Conservation (phyloP, 2,329 filamentous ascomycete species). For the Neocatenulostroma microsporum region DNA sequence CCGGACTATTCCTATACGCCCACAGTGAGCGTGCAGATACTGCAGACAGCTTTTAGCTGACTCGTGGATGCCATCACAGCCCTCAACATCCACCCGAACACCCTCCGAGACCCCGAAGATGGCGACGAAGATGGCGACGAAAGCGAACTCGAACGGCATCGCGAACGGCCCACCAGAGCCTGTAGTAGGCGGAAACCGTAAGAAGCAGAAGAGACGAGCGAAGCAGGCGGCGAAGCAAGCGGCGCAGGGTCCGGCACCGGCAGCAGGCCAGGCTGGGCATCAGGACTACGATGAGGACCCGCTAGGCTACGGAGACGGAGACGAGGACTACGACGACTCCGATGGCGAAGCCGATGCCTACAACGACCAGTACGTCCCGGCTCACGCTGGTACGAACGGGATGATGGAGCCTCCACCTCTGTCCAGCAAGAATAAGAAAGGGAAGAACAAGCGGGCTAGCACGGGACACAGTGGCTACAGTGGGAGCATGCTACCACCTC, state of each 20-base stretch:
- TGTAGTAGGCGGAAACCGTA: conserved; percentile 61
- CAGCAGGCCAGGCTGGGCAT: conserved; percentile 19
- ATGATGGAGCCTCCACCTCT: conserved; percentile 21
- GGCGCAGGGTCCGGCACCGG: conserved; percentile 19
- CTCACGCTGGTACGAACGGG: conserved; percentile 34
- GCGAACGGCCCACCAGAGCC: conserved; percentile 26
- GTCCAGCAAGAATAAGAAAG: conserved; percentile 41
- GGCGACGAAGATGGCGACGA: conserved; percentile 19
- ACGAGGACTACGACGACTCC: conserved; percentile 31
- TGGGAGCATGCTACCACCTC: conserved; percentile 20
- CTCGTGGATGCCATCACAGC: background rate
- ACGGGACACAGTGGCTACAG: conserved; percentile 17
- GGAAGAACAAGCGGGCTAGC: conserved; percentile 50
- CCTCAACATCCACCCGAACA: background rate
- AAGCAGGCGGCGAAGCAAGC: conserved; percentile 68
- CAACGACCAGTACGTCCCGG: conserved; percentile 26
- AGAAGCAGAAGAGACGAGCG: conserved; percentile 88
- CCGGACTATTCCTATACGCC: background rate
- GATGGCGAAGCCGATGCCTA: conserved; percentile 21
- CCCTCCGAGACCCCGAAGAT: background rate
- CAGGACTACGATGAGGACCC: conserved; percentile 37
- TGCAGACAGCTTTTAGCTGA: background rate
- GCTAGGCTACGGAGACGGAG: conserved; percentile 37
- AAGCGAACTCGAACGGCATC: conserved; percentile 32
- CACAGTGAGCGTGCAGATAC: background rate